These are phyloP conservation scores for Hebeloma cylindrosporum DNA, from an alignment of 768 basidiomycete genomes.

Conservation along the genomic window DNA sequence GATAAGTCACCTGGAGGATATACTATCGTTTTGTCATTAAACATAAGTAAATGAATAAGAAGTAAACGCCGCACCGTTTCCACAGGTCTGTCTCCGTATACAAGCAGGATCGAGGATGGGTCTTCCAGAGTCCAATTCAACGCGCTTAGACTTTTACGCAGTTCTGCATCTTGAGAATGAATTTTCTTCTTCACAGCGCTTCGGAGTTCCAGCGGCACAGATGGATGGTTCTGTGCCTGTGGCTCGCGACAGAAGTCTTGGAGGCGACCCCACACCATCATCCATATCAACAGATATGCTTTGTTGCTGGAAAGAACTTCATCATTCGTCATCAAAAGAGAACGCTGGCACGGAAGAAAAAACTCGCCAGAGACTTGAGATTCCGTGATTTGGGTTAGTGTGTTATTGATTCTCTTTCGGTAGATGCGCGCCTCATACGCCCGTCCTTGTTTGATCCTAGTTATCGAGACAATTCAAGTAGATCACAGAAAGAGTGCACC, in stretches of 20 bases:
- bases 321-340: neutral
- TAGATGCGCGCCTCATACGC: constrained; percentile 23
- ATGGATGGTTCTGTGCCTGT: neutral
- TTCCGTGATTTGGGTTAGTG: constrained; percentile 14
- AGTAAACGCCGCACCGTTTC: constrained; percentile 14
- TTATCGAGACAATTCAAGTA: neutral
- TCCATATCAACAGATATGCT: neutral
- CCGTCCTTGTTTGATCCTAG: constrained; percentile 13
- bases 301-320: constrained; percentile 7
- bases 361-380: constrained; percentile 18
- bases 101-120: constrained; percentile 12
- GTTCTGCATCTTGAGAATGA: constrained; percentile 8
- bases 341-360: neutral
- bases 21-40: constrained; percentile 17
- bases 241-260: constrained; percentile 4
- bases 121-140: constrained; percentile 17
- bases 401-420: constrained; percentile 16
- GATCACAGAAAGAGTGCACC: constrained; percentile 12
- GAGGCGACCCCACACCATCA: neutral
- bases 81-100: constrained; percentile 7
- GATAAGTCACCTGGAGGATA: constrained; percentile 13
- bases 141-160: constrained; percentile 5
- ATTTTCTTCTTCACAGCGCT: constrained; percentile 16
- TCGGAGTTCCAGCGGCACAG: constrained; percentile 7
- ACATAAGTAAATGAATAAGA: neutral